Evolutionary conservation across 1,139 yeast genomes (phyloP).

Genomic region (Geotrichum histeridarum): DNA sequence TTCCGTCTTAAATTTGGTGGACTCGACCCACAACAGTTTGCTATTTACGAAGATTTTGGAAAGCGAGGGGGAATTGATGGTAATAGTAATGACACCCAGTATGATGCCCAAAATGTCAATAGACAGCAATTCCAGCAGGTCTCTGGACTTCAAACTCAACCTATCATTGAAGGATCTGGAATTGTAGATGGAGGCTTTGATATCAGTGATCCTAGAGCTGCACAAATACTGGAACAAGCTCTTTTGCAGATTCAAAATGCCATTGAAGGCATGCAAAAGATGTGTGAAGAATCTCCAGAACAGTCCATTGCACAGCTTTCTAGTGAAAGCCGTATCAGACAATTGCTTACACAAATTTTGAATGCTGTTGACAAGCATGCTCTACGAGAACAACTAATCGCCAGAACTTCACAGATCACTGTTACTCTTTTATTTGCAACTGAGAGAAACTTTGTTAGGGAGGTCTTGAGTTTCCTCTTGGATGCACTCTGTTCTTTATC

Average conservation of each 20-base stretch:
- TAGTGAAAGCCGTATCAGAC: conserved; percentile 54
- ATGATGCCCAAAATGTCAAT: conserved; percentile 7
- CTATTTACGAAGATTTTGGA: conserved; percentile 79
- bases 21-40: conserved; percentile 64
- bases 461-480: conserved; percentile 69
- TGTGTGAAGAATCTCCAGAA: conserved; percentile 37
- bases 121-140: conserved; percentile 26
- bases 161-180: conserved; percentile 13
- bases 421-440: conserved; percentile 73
- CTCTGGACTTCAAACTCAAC: background rate
- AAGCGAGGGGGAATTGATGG: conserved; percentile 22
- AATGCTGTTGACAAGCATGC: conserved; percentile 61
- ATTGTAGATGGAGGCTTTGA: conserved; percentile 23
- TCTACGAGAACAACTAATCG: conserved; percentile 56
- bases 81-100: conserved; percentile 10
- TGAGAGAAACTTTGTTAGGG: conserved; percentile 63
- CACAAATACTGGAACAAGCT: conserved; percentile 35
- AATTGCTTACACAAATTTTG: conserved; percentile 62
- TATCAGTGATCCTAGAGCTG: conserved; percentile 31
- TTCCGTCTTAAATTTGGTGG: conserved; percentile 76
- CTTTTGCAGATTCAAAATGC: conserved; percentile 37
- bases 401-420: conserved; percentile 79
- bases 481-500: conserved; percentile 82
- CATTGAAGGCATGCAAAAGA: conserved; percentile 43
- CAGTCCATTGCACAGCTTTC: conserved; percentile 52